phyloP scores from a whole-genome alignment of 768 basidiomycete genomes.

The Gloeophyllum trabeum region DNA sequence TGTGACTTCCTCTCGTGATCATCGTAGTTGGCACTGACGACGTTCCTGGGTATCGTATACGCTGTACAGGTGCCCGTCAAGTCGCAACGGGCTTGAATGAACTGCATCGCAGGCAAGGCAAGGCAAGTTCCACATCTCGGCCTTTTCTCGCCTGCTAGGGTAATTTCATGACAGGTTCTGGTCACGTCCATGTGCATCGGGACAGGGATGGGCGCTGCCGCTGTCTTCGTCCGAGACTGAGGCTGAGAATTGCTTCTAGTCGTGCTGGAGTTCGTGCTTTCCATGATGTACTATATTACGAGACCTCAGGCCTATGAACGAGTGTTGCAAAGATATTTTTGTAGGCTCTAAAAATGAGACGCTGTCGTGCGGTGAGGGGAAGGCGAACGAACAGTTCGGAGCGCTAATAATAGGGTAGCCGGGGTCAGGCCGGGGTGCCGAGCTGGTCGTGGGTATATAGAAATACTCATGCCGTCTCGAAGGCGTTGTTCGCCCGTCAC shows the following conservation, averaged over 20 bases:
- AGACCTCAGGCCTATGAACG: too few relatives aligned
- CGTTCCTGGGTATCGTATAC: slow-evolving; percentile 22
- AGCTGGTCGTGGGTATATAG: neutral
- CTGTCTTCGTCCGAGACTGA: slow-evolving; percentile 51
- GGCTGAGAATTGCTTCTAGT: too few relatives aligned
- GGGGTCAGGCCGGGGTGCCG: neutral
- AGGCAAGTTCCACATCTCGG: too few relatives aligned
- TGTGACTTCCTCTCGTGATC: slow-evolving; percentile 20
- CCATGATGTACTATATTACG: too few relatives aligned
- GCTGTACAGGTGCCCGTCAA: slow-evolving; percentile 78
- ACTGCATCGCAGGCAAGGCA: slow-evolving; percentile 55
- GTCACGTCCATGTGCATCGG: slow-evolving; percentile 86
- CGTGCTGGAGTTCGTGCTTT: too few relatives aligned
- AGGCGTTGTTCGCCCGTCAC: slow-evolving; percentile 1
- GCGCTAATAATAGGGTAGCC: neutral
- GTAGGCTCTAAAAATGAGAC: too few relatives aligned
- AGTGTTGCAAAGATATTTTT: too few relatives aligned
- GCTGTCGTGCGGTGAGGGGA: too few relatives aligned
- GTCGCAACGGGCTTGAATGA: slow-evolving; percentile 76
- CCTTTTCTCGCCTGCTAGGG: too few relatives aligned
- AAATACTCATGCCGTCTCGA: neutral
- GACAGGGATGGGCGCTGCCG: slow-evolving; percentile 88
- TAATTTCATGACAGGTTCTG: slow-evolving; percentile 39
- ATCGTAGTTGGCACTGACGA: slow-evolving; percentile 9
- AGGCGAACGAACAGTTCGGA: too few relatives aligned